These are phyloP conservation scores for Tylopilus sp. DNA, from an alignment of 1,284 basidiomycete species.

Conservation along the genomic window DNA sequence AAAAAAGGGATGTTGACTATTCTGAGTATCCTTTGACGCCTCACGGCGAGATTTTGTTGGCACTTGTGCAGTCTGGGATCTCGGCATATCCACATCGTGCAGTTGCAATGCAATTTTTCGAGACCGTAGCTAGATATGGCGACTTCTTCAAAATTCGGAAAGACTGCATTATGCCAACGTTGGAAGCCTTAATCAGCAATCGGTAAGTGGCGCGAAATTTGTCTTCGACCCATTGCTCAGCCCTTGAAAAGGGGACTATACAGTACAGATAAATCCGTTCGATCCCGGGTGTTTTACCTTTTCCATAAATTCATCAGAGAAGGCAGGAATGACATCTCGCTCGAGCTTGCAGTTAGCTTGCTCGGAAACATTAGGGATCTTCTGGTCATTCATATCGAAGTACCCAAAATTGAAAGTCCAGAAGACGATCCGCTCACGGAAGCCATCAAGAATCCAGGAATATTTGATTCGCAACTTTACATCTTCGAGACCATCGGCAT, in stretches of 20 bases:
- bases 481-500: slow-evolving; percentile 92
- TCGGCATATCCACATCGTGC: slow-evolving; percentile 82
- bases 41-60: slow-evolving; percentile 87
- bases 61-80: slow-evolving; percentile 82
- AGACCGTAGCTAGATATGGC: slow-evolving; percentile 86
- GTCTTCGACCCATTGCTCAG: neutral
- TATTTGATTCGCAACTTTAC: slow-evolving; percentile 92
- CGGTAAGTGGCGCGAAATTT: slow-evolving; percentile 49
- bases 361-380: slow-evolving; percentile 74
- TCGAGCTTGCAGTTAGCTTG: slow-evolving; percentile 68
- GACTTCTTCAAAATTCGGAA: slow-evolving; percentile 96
- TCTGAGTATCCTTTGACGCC: slow-evolving; percentile 83
- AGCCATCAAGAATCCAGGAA: slow-evolving; percentile 68
- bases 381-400: slow-evolving; percentile 59
- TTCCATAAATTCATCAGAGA: slow-evolving; percentile 94
- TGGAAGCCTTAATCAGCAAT: slow-evolving; percentile 85
- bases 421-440: slow-evolving; percentile 74
- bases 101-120: slow-evolving; percentile 93
- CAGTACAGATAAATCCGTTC: slow-evolving; percentile 67
- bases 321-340: slow-evolving; percentile 73
- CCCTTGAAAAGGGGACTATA: slow-evolving; percentile 76
- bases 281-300: slow-evolving; percentile 86
- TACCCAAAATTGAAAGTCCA: slow-evolving; percentile 65
- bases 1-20: slow-evolving; percentile 70
- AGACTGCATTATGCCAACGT: slow-evolving; percentile 79